Evolutionary conservation across 148 eudicot genomes (phyloP).

Genomic region (Cornus suecica): DNA sequence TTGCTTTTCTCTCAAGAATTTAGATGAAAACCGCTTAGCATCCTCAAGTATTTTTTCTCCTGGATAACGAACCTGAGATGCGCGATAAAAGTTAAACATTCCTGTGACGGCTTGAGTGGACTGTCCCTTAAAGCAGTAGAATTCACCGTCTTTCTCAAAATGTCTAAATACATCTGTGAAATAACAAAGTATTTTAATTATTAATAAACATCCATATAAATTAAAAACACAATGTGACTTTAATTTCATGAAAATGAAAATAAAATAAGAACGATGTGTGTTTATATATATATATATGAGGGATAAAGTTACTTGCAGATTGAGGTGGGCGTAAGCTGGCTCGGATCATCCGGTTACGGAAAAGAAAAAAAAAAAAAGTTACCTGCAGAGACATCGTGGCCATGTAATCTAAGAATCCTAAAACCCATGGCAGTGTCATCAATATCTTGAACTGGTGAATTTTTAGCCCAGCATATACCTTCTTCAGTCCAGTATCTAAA

Average conservation of each 20-base stretch:
- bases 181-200: neutral
- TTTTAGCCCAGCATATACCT: slow-evolving; percentile 91
- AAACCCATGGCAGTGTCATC: slow-evolving; percentile 94
- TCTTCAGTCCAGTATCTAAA: slow-evolving; percentile 64
- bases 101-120: slow-evolving; percentile 77
- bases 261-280: no score
- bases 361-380: no score
- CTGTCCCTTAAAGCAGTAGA: slow-evolving; percentile 71
- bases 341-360: no score
- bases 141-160: slow-evolving; percentile 64
- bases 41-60: slow-evolving; percentile 56
- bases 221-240: no score
- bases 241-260: no score
- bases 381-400: slow-evolving; percentile 70
- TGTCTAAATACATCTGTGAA: slow-evolving; percentile 63
- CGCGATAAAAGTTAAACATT: slow-evolving; percentile 64
- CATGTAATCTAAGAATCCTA: slow-evolving; percentile 67
- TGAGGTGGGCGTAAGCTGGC: no score
- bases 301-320: no score
- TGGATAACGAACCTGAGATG: slow-evolving; percentile 51
- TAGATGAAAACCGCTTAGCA: slow-evolving; percentile 41
- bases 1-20: slow-evolving; percentile 35
- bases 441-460: slow-evolving; percentile 62
- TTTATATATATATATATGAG: no score
- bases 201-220: no score